Evolutionary conservation across 208 protist genomes (phyloP).

Genomic region (Leishmania turanica): DNA sequence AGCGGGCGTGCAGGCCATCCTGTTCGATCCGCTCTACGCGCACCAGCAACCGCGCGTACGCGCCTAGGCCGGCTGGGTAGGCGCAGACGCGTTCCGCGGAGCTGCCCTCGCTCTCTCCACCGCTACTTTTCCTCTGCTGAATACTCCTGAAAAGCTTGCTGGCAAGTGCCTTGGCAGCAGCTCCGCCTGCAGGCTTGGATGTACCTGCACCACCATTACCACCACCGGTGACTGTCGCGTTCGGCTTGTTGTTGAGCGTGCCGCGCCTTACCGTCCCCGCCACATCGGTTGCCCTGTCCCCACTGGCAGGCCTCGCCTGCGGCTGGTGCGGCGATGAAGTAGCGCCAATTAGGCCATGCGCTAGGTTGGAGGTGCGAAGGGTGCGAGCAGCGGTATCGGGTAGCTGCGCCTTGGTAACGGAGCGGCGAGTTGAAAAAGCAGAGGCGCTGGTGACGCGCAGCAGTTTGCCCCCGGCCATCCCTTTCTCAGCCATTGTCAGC

Average conservation of each 20-base stretch:
- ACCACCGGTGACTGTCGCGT: background rate
- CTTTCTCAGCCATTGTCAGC: constrained; percentile 24
- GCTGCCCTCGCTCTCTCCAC: constrained; percentile 4
- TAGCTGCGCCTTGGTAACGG: constrained; percentile 21
- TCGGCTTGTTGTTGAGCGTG: background rate
- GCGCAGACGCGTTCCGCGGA: constrained; percentile 49
- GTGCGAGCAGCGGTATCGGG: constrained; percentile 17
- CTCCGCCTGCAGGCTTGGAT: constrained; percentile 7
- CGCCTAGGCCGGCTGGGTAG: constrained; percentile 49
- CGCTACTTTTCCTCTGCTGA: constrained; percentile 35
- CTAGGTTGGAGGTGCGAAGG: constrained; percentile 21
- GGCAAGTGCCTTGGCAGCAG: constrained; percentile 39
- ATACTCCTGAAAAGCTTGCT: constrained; percentile 52
- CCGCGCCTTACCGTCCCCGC: background rate
- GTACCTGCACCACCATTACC: background rate
- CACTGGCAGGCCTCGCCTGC: background rate
- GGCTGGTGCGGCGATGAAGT: background rate
- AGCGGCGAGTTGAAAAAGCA: constrained; percentile 21
- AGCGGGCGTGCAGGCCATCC: constrained; percentile 61
- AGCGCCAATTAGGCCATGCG: constrained; percentile 11
- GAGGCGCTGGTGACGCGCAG: constrained; percentile 26
- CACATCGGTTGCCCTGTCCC: background rate
- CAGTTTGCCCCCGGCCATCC: constrained; percentile 36
- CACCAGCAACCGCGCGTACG: constrained; percentile 53
- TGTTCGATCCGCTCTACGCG: constrained; percentile 66